phyloP scores from a whole-genome alignment of 208 protist genomes.

The Herpetomonas samuelpessoai region DNA sequence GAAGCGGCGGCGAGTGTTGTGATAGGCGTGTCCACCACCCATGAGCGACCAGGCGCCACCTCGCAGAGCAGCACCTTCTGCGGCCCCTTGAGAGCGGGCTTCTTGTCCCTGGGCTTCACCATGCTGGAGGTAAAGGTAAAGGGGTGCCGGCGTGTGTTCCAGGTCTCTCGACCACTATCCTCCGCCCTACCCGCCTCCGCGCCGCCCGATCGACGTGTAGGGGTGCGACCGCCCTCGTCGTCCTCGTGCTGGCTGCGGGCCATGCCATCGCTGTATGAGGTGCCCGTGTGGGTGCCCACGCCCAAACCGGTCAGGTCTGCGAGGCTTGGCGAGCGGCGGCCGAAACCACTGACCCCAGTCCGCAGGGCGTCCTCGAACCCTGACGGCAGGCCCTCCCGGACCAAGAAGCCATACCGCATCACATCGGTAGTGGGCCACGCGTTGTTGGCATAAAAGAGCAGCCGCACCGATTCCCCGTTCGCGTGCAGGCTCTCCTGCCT shows the following conservation, averaged over 20 bases:
- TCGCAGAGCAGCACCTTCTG: constrained; percentile 73
- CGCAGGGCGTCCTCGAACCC: constrained; percentile 10
- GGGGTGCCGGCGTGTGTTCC: constrained; percentile 21
- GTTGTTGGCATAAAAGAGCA: constrained; percentile 85
- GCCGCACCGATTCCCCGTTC: constrained; percentile 36
- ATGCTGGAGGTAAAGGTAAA: constrained; percentile 68
- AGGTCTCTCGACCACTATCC: too few relatives aligned
- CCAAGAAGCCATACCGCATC: constrained; percentile 55
- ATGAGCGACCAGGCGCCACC: constrained; percentile 45
- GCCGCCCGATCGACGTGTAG: too few relatives aligned
- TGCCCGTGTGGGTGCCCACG: too few relatives aligned
- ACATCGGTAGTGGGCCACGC: constrained; percentile 39
- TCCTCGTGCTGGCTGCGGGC: too few relatives aligned
- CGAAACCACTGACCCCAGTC: too few relatives aligned
- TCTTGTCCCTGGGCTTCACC: constrained; percentile 32
- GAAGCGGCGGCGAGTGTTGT: background rate
- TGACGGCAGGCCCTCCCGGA: constrained; percentile 15
- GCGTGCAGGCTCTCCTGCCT: constrained; percentile 10
- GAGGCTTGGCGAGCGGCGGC: too few relatives aligned
- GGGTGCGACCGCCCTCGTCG: too few relatives aligned
- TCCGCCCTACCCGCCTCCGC: too few relatives aligned
- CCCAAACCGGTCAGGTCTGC: too few relatives aligned
- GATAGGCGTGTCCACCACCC: constrained; percentile 29
- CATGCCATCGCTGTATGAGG: too few relatives aligned
- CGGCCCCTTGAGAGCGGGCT: constrained; percentile 21